Evolutionary conservation across 106 monocot species (phyloP), one percentile per base, ranked within the genome.

Genomic region (Posidonia australis): DNA sequence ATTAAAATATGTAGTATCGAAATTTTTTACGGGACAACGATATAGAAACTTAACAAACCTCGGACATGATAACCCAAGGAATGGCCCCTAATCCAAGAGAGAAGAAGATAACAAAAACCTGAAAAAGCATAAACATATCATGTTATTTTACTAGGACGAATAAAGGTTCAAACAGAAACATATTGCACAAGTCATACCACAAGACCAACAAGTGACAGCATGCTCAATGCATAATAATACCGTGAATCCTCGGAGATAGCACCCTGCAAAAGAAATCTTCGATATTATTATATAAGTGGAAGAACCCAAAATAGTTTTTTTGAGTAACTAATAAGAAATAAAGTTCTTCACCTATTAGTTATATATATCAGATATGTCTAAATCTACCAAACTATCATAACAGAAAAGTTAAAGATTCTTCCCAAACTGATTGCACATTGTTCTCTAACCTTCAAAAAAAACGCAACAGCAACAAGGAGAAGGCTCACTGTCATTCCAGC

Each of bases 41-140:
- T n/a, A n/a, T n/a, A n/a, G 18, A 5, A 47, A 44, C 51, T 36
- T 4, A 7, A 44, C 72, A 25, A 66, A 89, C 93, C 93, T 93
- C 93, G 47, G 93, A 93, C 93, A 93, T 93, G 53, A 93, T 93
- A 45, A 93, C 64, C 93, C 93, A 93, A 66, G 93, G 93, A 79
- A 86, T 89, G 51, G 89, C 85, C 61, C 89, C 93, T 58, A 93
- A 29, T 62, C 93, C 93, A 79, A 93, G 77, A 65, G 89, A 93
- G 64, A 86, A 89, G 30, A 80, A 62, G 79, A 93, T 77, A 0
- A 89, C 81, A 77, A 57, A 86, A 70, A 78, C 81, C 93, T 93
- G 69, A 57, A 48, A 9, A 53, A 75, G 67, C 24, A 74, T 5
- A 76, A 77, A 46, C 27, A 58, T 14, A 29, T 60, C 22, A 17